Evolutionary conservation across 768 basidiomycete species (phyloP).

Genomic region (Gelatoporia subvermispora): DNA sequence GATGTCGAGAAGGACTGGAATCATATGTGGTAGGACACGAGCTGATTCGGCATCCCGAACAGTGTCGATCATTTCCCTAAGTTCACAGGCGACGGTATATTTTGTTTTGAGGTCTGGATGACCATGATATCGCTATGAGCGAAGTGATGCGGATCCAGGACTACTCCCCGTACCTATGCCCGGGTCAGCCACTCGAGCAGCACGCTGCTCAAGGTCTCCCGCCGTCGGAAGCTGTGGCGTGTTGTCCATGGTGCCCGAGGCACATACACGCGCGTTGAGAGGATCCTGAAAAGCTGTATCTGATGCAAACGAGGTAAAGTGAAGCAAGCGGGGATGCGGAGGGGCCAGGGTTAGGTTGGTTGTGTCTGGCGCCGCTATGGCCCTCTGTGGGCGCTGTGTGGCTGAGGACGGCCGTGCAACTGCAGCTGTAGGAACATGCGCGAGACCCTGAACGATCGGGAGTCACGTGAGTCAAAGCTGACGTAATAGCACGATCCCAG

Average conservation of each 20-base stretch:
- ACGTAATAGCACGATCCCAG: neutral
- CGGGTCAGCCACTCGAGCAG: slow-evolving; percentile 71
- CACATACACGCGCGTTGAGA: neutral
- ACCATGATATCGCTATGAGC: neutral
- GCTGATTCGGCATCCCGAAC: slow-evolving; percentile 70
- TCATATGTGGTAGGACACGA: slow-evolving; percentile 65
- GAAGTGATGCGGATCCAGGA: neutral
- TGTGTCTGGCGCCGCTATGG: slow-evolving; percentile 14
- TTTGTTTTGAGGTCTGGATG: slow-evolving; percentile 58
- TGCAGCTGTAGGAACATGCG: slow-evolving; percentile 10
- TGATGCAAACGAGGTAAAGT: neutral
- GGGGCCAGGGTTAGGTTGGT: no score
- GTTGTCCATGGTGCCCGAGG: slow-evolving; percentile 33
- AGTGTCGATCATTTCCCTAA: slow-evolving; percentile 78
- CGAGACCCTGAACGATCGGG: slow-evolving; percentile 7
- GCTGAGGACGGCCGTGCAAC: no score
- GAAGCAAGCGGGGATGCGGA: neutral
- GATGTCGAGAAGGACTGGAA: slow-evolving; percentile 68
- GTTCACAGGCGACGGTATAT: slow-evolving; percentile 65
- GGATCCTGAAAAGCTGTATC: neutral
- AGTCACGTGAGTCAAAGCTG: neutral
- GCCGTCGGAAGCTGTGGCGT: slow-evolving; percentile 39
- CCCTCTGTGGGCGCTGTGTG: slow-evolving; percentile 9
- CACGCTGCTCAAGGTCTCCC: slow-evolving; percentile 65
- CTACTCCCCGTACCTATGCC: slow-evolving; percentile 47